These are phyloP conservation scores for Aspergillus taichungensis DNA, from an alignment of 495 filamentous ascomycete species.

Conservation along the genomic window DNA sequence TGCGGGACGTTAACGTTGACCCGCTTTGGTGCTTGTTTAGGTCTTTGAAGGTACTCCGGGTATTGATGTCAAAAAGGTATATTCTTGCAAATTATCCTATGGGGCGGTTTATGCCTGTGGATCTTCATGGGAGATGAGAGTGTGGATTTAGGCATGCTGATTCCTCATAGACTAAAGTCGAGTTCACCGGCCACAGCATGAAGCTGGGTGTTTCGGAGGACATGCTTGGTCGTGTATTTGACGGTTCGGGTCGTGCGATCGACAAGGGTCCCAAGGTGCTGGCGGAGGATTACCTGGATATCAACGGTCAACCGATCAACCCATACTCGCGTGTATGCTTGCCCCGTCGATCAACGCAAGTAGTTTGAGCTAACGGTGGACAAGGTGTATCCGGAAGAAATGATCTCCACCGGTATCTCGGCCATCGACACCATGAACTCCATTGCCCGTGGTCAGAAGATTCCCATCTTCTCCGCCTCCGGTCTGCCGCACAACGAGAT, in stretches of 20 bases:
- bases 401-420: conserved; percentile 99
- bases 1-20: conserved; percentile 15
- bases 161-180: conserved; percentile 69
- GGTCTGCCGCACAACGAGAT: conserved; percentile 99
- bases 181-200: conserved; percentile 92
- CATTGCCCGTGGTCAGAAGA: conserved; percentile 98
- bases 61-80: conserved; percentile 96
- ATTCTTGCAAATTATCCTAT: neutral
- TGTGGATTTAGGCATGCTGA: too few species aligned
- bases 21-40: conserved; percentile 35
- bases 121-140: neutral
- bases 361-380: conserved; percentile 11
- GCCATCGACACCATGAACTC: conserved; percentile 99
- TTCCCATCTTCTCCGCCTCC: conserved; percentile 97
- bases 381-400: conserved; percentile 96
- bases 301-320: conserved; percentile 99
- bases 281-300: conserved; percentile 96
- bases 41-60: conserved; percentile 97
- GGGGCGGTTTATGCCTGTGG: neutral
- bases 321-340: conserved; percentile 80
- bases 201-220: conserved; percentile 98
- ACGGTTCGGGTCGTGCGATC: conserved; percentile 93
- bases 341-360: neutral
- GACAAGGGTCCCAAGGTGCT: conserved; percentile 98
- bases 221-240: conserved; percentile 98